A percentile compares a stretch with the other conserved stretches of the same genome.
These are phyloP conservation scores for Raffaelea arxii DNA, from an alignment of 2,329 filamentous ascomycete genomes.

Conservation along the genomic window DNA sequence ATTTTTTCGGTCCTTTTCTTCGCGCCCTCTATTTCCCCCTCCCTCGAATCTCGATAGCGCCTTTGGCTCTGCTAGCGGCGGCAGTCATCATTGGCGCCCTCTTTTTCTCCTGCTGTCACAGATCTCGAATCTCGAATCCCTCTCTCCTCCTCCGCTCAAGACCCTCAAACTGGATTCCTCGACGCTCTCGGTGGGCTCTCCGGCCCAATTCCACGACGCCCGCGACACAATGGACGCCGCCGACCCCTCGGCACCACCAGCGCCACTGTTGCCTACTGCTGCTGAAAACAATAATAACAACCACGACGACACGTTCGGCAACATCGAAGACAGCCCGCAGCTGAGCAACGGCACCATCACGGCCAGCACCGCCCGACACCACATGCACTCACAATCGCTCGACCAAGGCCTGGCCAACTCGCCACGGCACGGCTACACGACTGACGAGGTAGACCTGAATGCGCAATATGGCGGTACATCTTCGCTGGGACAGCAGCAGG, in stretches of 20 bases:
- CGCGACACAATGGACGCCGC: slow-evolving; percentile 41
- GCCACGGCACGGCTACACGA: slow-evolving; percentile 20
- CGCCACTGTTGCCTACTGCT: slow-evolving; percentile 7
- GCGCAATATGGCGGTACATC: too few species aligned
- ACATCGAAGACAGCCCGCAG: slow-evolving; percentile 38
- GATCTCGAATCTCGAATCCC: background rate
- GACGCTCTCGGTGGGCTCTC: slow-evolving; percentile 36
- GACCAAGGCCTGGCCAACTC: slow-evolving; percentile 35
- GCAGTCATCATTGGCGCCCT: too few species aligned
- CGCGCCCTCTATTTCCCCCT: too few species aligned
- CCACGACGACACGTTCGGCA: slow-evolving; percentile 40
- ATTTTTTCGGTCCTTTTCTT: too few species aligned
- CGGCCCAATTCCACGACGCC: slow-evolving; percentile 43
- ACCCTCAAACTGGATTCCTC: slow-evolving; percentile 39
- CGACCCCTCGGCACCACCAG: slow-evolving; percentile 20
- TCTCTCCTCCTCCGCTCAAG: background rate
- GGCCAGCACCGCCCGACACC: slow-evolving; percentile 19
- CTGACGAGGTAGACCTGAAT: too few species aligned
- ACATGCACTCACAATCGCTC: slow-evolving; percentile 38
- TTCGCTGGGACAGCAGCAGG: background rate
- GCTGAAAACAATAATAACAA: slow-evolving; percentile 20
- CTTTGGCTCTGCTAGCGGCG: too few species aligned
- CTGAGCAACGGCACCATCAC: slow-evolving; percentile 20
- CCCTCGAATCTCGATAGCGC: too few species aligned
- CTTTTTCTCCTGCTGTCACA: background rate